Percentiles rank a stretch among this genome's conserved stretches.
phyloP scores from a whole-genome alignment of 805 yeast species.

The Suhomyces sp. region DNA sequence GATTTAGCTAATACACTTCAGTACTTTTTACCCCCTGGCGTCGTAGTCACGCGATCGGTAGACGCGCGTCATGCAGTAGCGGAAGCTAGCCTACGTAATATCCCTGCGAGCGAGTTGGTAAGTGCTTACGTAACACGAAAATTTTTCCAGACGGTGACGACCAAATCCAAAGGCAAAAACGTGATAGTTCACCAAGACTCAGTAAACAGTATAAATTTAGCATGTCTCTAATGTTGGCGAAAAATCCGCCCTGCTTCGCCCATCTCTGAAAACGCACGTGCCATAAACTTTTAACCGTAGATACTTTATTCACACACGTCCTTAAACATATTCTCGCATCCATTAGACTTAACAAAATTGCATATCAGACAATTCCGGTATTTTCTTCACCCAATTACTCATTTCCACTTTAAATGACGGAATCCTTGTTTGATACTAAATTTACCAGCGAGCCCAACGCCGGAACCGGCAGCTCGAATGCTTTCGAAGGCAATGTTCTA shows the following conservation, averaged over 20 bases:
- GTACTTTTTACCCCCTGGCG: not conserved
- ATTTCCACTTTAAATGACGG: slow-evolving; percentile 26
- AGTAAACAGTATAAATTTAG: too few relatives aligned
- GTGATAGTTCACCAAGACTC: not conserved
- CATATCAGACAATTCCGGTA: not conserved
- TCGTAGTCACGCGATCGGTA: not conserved
- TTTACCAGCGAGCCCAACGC: slow-evolving; percentile 18
- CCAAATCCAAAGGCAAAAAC: not conserved
- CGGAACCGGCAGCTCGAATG: not conserved
- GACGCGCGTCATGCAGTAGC: not conserved
- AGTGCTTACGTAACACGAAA: slow-evolving; percentile 1
- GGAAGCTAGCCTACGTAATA: not conserved
- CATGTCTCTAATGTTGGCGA: too few relatives aligned
- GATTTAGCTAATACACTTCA: too few relatives aligned
- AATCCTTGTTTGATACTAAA: slow-evolving; percentile 34
- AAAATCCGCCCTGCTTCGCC: not conserved
- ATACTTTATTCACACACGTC: not conserved
- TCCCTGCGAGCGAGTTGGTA: not conserved
- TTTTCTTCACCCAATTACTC: not conserved
- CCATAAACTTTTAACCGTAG: not conserved
- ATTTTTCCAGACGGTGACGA: slow-evolving; percentile 4
- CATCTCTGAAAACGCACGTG: not conserved
- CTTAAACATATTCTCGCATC: not conserved
- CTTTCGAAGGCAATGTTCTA: not conserved
- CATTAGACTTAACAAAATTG: not conserved